Evolutionary conservation across 768 basidiomycete genomes (phyloP), one percentile per base, ranked within the genome.

Genomic region (Phaffia australis): DNA sequence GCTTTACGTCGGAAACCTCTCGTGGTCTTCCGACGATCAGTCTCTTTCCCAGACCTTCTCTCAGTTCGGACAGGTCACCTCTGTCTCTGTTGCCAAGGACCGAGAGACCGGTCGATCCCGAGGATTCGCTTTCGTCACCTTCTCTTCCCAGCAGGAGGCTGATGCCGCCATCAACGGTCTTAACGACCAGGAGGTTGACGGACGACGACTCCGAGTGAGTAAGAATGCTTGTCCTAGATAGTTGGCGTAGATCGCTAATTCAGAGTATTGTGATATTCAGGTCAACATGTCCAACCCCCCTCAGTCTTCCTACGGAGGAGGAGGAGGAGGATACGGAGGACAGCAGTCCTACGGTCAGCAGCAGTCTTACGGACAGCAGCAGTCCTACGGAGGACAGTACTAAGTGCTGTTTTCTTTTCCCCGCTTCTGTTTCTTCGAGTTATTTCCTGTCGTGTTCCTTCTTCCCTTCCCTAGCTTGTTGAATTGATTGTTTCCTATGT

Each of bases 41-140:
- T 42, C 68, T 15, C 14, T 25, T 25, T 47, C 18, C 19, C n/a
- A n/a, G n/a, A n/a, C n/a, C n/a, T n/a, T n/a, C n/a, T n/a, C n/a
- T n/a, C n/a, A n/a, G n/a, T n/a, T n/a, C n/a, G n/a, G n/a, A n/a
- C n/a, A n/a, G n/a, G n/a, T n/a, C n/a, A n/a, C n/a, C n/a, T n/a
- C n/a, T n/a, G n/a, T n/a, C n/a, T n/a, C n/a, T n/a, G n/a, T 58
- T 30, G 60, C 75, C 74, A 87, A 89, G 80, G 93, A 98, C 80
- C 89, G 92, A 76, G 94, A 95, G 75, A 97, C 94, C 71, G 88
- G 89, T 69, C 89, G 93, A 75, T 94, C 90, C 70, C 87, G 93
- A 75, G 93, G 93, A 74, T 97, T 97, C 77, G 93, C 92, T 70
- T 97, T 97, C 79, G 92, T 97, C 69, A 78, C 77, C 71, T 78